phyloP scores from a whole-genome alignment of 805 yeast genomes.

The Saccharomycopsis sp. region DNA sequence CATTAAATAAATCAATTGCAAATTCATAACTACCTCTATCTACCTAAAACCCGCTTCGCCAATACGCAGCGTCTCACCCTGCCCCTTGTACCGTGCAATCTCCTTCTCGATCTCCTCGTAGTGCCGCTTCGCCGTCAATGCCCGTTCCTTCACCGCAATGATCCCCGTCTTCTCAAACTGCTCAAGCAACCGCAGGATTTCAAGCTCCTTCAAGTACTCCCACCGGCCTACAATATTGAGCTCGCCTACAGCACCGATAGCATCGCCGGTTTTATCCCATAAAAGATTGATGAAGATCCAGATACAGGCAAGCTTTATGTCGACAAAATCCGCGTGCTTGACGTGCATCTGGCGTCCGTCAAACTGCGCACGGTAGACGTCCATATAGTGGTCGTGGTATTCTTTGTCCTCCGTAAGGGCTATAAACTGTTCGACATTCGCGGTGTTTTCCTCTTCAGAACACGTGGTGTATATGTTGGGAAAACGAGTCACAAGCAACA shows the following conservation, averaged over 20 bases:
- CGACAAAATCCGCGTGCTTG: neutral
- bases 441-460: neutral
- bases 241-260: neutral
- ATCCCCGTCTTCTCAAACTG: neutral
- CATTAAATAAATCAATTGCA: too few species aligned
- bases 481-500: conserved; percentile 5
- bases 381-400: neutral
- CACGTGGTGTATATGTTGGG: neutral
- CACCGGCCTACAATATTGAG: neutral
- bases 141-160: conserved; percentile 6
- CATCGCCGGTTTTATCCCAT: conserved; percentile 9
- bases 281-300: conserved; percentile 14
- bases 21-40: too few species aligned
- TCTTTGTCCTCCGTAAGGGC: neutral
- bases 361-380: neutral
- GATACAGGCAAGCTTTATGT: conserved; percentile 14
- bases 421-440: neutral
- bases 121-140: conserved; percentile 1
- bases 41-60: too few species aligned
- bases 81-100: neutral
- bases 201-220: neutral
- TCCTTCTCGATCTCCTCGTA: conserved; percentile 2
- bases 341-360: neutral
- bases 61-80: too few species aligned
- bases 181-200: neutral